These are phyloP conservation scores for Colletotrichum scovillei DNA, from an alignment of 2,329 filamentous ascomycete genomes.

Conservation along the genomic window DNA sequence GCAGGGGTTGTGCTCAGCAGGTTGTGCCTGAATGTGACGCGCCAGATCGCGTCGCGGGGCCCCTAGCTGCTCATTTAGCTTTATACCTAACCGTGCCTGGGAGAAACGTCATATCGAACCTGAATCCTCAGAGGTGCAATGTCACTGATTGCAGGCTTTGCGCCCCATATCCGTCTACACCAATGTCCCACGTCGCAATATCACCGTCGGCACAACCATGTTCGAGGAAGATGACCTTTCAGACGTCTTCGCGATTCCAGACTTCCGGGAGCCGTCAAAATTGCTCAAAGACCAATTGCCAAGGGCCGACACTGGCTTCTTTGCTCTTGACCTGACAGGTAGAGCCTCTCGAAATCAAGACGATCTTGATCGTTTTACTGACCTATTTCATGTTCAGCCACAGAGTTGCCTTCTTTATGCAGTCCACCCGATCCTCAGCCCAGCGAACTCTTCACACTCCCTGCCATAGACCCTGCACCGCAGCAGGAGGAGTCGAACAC, in stretches of 20 bases:
- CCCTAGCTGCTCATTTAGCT: not conserved
- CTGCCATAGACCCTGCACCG: conserved; percentile 27
- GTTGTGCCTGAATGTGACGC: conserved; percentile 20
- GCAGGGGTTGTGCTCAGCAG: conserved; percentile 6
- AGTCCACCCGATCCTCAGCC: conserved; percentile 28
- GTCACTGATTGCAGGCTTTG: conserved; percentile 1
- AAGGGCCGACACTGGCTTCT: conserved; percentile 51
- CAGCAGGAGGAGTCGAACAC: conserved; percentile 37
- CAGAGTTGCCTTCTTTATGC: conserved; percentile 29
- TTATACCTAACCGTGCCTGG: not conserved
- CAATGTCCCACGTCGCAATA: not conserved
- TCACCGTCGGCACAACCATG: conserved; percentile 43
- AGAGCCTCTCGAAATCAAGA: conserved; percentile 40
- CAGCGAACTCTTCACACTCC: conserved; percentile 58
- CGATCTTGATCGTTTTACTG: not conserved
- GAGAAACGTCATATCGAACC: not conserved
- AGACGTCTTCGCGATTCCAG: conserved; percentile 72
- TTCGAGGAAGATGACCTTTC: conserved; percentile 56
- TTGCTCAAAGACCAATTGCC: conserved; percentile 52
- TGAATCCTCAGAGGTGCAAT: conserved; percentile 7
- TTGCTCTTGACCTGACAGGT: conserved; percentile 53
- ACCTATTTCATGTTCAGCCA: not conserved
- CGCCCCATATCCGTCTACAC: not conserved
- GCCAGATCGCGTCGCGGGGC: conserved; percentile 25
- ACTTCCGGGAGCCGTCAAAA: conserved; percentile 68